phyloP scores from a whole-genome alignment of 2,329 filamentous ascomycete species.

The Aaosphaeria pasadenensis region DNA sequence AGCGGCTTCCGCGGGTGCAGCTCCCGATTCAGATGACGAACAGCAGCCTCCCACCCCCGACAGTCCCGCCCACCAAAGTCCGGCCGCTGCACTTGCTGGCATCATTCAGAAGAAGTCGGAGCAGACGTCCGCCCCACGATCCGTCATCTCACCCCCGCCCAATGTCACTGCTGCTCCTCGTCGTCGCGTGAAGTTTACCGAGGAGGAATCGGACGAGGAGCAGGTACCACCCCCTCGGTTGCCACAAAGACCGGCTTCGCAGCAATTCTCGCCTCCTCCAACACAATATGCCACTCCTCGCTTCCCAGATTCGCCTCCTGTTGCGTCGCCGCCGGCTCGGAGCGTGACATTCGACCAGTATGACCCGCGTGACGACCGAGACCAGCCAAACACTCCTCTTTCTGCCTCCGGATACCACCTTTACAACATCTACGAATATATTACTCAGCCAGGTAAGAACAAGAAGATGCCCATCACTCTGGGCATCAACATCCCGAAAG shows the following conservation, averaged over 20 bases:
- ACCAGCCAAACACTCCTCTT: conserved; percentile 23
- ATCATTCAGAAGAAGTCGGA: conserved; percentile 51
- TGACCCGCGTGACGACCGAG: conserved; percentile 41
- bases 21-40: conserved; percentile 45
- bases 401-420: conserved; percentile 84
- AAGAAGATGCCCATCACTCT: conserved; percentile 98
- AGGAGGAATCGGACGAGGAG: conserved; percentile 68
- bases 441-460: conserved; percentile 92
- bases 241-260: conserved; percentile 60
- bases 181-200: conserved; percentile 54
- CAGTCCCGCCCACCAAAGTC: conserved; percentile 48
- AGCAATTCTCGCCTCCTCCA: conserved; percentile 51
- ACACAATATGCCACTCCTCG: conserved; percentile 39
- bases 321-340: conserved; percentile 37
- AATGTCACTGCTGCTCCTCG: conserved; percentile 49
- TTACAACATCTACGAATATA: conserved; percentile 97
- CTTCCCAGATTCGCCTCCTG: conserved; percentile 35
- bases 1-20: conserved; percentile 34
- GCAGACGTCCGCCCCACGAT: conserved; percentile 24
- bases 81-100: conserved; percentile 58
- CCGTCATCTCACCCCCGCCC: conserved; percentile 44
- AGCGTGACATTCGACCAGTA: conserved; percentile 41
- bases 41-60: conserved; percentile 43
- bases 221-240: conserved; percentile 58
- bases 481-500: conserved; percentile 87